Evolutionary conservation across 2,329 filamentous ascomycete genomes (phyloP).

Genomic region (Curvularia sp.): DNA sequence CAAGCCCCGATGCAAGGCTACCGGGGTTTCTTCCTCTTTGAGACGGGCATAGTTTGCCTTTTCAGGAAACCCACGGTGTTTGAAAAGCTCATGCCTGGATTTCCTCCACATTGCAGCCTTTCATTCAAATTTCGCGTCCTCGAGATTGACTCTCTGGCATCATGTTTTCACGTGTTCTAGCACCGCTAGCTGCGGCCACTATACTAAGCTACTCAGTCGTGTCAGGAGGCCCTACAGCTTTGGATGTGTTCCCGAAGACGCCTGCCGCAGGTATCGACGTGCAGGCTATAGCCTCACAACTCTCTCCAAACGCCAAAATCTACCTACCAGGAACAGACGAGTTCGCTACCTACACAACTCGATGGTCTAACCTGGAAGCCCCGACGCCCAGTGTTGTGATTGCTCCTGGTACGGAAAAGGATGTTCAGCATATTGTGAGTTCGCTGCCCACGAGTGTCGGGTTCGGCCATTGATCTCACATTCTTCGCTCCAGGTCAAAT

Average conservation of each 20-base stretch:
- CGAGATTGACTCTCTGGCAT: not conserved
- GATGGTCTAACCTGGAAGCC: conserved; percentile 28
- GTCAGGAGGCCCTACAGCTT: not conserved
- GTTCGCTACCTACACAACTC: conserved; percentile 21
- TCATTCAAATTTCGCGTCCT: not conserved
- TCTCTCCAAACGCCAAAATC: conserved; percentile 25
- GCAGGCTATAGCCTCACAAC: conserved; percentile 22
- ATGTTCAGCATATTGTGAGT: conserved; percentile 33
- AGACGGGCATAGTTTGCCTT: not conserved
- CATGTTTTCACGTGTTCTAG: not conserved
- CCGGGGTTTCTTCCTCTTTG: not conserved
- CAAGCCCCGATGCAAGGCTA: no score
- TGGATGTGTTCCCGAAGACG: conserved; percentile 9
- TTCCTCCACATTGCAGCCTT: not conserved
- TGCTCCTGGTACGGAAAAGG: conserved; percentile 26
- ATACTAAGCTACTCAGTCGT: not conserved
- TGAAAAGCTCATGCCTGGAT: not conserved
- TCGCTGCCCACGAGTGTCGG: no score
- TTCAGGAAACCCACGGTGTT: not conserved
- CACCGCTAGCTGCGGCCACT: not conserved
- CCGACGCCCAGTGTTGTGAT: conserved; percentile 32
- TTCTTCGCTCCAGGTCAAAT: conserved; percentile 52
- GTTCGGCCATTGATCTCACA: not conserved
- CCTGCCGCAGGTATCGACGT: conserved; percentile 27
- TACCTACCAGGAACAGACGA: conserved; percentile 23